Base-by-base conservation (phyloP, 2,329 filamentous ascomycete genomes). In the Cladophialophora psammophila region DNA sequence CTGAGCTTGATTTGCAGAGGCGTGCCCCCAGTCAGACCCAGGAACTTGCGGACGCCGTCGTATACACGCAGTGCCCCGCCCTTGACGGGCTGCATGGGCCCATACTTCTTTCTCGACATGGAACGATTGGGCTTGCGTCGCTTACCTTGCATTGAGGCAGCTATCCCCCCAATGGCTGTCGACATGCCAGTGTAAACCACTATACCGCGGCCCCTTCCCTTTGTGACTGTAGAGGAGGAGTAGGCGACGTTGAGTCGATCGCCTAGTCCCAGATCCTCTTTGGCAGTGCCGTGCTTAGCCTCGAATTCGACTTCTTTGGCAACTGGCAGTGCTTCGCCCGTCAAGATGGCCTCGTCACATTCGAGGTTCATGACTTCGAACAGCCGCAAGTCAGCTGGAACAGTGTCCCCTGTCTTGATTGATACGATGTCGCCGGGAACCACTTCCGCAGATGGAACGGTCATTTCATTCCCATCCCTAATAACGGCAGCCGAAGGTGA, bases 1-100 rank as follows among this genome's bases (percentile, higher is more conserved):
- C 91, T 92, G 60, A 97, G 84, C 75, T 92, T 94, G 71, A 90
- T 89, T 80, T 96, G 92, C 54, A 97, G 83, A 0, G 93, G 93
- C 1, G 93, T 96, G 58, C 93, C 93, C 63, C 91, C 84, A 57
- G 82, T 85, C 63, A 89, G 80, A 59, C 87, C 87, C 52, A 89
- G 79, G 69, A 89, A 86, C 68, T 82, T 81, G 53, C 84, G 83
- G 67, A 85, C 73, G 26, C 78, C 78, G 74, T 86, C 84, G 70
- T 78, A 82, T 34, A 78, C 75, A 18, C 82, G 83, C 45, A 83
- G 78, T 31, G 82, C 76, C 52, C 80, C 78, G 6, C 85, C 86
- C 71, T 87, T 82, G 10, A 85, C 76, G 45, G 84, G 78, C 67
- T 81, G 79, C 40, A 78, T 70, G 20, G 74, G 76, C 34, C 80